Conservation (phyloP, 1,284 basidiomycete species). For the Moesziomyces sp. region DNA sequence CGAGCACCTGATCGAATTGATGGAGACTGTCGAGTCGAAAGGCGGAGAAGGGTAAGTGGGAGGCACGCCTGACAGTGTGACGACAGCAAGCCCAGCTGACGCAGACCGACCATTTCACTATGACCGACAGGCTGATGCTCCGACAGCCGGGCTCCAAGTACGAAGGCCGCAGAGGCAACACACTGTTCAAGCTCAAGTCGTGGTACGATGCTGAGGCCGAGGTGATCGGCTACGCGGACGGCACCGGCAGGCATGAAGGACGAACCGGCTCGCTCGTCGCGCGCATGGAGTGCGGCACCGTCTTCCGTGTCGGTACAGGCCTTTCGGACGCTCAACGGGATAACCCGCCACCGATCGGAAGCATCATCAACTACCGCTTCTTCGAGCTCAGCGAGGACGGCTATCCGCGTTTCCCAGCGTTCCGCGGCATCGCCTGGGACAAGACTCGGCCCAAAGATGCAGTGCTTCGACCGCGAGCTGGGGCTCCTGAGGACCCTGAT, state of each 20-base stretch:
- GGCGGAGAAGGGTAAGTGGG: conserved; percentile 74
- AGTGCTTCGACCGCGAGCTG: conserved; percentile 32
- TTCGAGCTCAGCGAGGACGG: conserved; percentile 74
- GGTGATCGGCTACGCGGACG: conserved; percentile 74
- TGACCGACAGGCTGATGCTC: conserved; percentile 72
- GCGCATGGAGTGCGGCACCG: conserved; percentile 75
- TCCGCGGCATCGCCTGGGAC: conserved; percentile 71
- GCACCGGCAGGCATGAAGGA: conserved; percentile 73
- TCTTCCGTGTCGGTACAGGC: conserved; percentile 61
- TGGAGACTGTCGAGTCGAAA: conserved; percentile 73
- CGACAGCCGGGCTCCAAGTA: conserved; percentile 73
- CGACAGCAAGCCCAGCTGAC: neutral
- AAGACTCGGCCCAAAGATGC: conserved; percentile 54
- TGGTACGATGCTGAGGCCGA: conserved; percentile 77
- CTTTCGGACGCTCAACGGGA: conserved; percentile 54
- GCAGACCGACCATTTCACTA: neutral
- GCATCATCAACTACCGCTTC: conserved; percentile 75
- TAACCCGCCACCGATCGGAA: conserved; percentile 71
- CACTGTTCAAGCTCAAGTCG: conserved; percentile 76
- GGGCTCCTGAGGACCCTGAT: conserved; percentile 13
- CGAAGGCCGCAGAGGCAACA: conserved; percentile 72
- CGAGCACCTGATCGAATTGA: conserved; percentile 73
- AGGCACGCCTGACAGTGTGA: too few relatives aligned
- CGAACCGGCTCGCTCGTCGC: conserved; percentile 74
- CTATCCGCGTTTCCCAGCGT: conserved; percentile 74